Evolutionary conservation across 148 eudicot genomes (phyloP).

Genomic region (Chenopodium quinoa): DNA sequence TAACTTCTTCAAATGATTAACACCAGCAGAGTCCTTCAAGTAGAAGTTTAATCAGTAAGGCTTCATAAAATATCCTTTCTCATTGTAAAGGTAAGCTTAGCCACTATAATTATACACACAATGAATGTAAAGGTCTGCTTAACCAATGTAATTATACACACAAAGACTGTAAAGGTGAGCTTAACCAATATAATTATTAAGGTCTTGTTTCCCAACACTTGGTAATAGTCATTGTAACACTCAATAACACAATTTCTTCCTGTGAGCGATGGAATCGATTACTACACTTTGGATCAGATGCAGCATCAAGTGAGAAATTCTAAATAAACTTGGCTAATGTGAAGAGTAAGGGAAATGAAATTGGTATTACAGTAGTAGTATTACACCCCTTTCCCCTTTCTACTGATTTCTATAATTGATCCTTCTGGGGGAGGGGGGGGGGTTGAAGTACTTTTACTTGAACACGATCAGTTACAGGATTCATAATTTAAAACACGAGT

Average conservation of each 20-base stretch:
- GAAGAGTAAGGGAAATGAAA: neutral
- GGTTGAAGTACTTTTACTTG: too few species aligned
- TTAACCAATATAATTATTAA: too few species aligned
- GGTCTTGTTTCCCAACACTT: neutral
- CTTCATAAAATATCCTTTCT: neutral
- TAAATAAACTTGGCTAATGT: neutral
- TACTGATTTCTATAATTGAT: neutral
- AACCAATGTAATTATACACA: neutral
- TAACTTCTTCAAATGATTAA: slow-evolving; percentile 73
- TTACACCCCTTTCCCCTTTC: neutral
- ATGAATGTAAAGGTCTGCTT: neutral
- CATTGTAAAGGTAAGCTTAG: neutral
- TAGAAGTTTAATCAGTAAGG: slow-evolving; percentile 13
- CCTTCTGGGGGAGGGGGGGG: neutral
- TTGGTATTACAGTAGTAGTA: neutral
- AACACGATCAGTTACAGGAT: neutral
- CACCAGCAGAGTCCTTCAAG: slow-evolving; percentile 80
- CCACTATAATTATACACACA: neutral
- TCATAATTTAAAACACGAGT: neutral
- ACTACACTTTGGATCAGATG: neutral
- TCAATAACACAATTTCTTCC: neutral
- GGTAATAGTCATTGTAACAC: neutral
- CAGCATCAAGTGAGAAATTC: neutral
- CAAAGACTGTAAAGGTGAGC: too few species aligned
- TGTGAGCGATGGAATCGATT: too few species aligned